A percentile compares a stretch with the other conserved stretches of the same genome.
Conservation (phyloP, 495 filamentous ascomycete species). For the Viridothelium virens region DNA sequence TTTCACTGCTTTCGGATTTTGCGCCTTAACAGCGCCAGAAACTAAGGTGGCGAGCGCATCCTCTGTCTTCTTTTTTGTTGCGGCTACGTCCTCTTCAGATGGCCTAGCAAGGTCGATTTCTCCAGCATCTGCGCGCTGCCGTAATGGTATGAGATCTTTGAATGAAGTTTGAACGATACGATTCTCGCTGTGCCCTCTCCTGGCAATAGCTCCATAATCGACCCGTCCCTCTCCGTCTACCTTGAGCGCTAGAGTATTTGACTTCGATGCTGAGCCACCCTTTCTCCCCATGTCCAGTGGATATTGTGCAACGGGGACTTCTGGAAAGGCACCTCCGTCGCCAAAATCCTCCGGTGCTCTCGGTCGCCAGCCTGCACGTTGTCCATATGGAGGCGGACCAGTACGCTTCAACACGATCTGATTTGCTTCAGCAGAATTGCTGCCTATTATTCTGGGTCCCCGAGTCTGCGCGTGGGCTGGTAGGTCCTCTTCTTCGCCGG, state of each 20-base stretch:
- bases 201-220: slow-evolving; percentile 93
- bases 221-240: slow-evolving; percentile 87
- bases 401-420: slow-evolving; percentile 80
- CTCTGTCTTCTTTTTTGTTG: slow-evolving; percentile 78
- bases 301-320: slow-evolving; percentile 90
- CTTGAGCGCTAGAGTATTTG: slow-evolving; percentile 84
- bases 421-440: slow-evolving; percentile 69
- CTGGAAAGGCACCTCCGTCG: slow-evolving; percentile 93
- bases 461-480: slow-evolving; percentile 63
- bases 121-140: slow-evolving; percentile 87
- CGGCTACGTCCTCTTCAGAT: slow-evolving; percentile 71
- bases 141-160: slow-evolving; percentile 90
- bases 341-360: slow-evolving; percentile 82
- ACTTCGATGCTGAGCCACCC: slow-evolving; percentile 50
- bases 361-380: slow-evolving; percentile 81
- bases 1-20: slow-evolving; percentile 93
- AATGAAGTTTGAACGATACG: slow-evolving; percentile 89
- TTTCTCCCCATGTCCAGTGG: slow-evolving; percentile 91
- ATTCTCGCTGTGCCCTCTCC: slow-evolving; percentile 74
- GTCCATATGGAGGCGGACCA: slow-evolving; percentile 80
- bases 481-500: slow-evolving; percentile 73
- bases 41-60: slow-evolving; percentile 75
- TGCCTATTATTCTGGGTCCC: slow-evolving; percentile 70
- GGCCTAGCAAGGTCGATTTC: slow-evolving; percentile 86
- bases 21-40: slow-evolving; percentile 74